Conservation (phyloP, 1,284 basidiomycete species). For the Gymnopus androsaceus region DNA sequence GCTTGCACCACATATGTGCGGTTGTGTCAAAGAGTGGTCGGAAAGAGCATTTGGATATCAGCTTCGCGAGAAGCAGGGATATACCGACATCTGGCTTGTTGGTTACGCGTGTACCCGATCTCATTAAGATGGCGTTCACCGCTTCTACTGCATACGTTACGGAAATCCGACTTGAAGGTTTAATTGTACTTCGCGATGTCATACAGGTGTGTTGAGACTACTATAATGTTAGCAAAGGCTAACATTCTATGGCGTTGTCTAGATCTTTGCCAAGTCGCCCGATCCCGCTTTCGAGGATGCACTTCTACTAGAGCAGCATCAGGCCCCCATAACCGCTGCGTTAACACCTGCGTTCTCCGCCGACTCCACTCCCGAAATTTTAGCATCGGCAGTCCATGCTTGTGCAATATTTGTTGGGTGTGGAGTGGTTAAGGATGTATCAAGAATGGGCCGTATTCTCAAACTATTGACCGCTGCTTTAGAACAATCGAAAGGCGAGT, state of each 20-base stretch:
- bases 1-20: constrained; percentile 87
- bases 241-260: constrained; percentile 1
- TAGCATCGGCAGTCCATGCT: constrained; percentile 90
- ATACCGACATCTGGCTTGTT: constrained; percentile 58
- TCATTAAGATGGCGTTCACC: constrained; percentile 98
- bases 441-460: constrained; percentile 91
- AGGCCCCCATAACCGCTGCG: constrained; percentile 97
- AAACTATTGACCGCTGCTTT: constrained; percentile 87
- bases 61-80: constrained; percentile 56
- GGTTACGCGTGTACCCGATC: constrained; percentile 83
- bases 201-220: constrained; percentile 66
- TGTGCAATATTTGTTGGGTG: constrained; percentile 96
- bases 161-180: constrained; percentile 92
- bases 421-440: constrained; percentile 91
- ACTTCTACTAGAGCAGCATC: constrained; percentile 94
- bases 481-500: constrained; percentile 83
- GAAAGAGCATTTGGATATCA: constrained; percentile 81
- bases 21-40: constrained; percentile 75
- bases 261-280: constrained; percentile 85
- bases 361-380: constrained; percentile 94
- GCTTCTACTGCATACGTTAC: constrained; percentile 95
- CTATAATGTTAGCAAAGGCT: neutral
- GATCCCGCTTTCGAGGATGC: constrained; percentile 94
- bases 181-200: constrained; percentile 88
- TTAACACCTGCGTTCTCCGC: constrained; percentile 96